Base-by-base conservation (phyloP, 306 rosid species). In the Malus sieversii region DNA sequence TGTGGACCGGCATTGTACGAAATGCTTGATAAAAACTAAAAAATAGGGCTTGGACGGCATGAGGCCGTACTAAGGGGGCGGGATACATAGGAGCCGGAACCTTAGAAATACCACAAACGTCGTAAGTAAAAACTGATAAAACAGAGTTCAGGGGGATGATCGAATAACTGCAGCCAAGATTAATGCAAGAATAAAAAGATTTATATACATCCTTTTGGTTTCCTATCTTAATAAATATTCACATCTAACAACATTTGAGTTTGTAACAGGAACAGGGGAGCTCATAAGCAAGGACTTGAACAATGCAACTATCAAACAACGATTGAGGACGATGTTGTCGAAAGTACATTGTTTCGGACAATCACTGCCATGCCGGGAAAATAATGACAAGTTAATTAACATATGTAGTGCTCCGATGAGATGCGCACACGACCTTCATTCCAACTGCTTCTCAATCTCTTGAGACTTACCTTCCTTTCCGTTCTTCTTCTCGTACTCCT, bases 401-500 rank as follows among this genome's bases (percentile, higher is more conserved):
- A 38, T 38, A 48, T 30, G 29, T 7, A 22, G 44, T 64, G 52
- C 73, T 29, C 75, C 20, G 10, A 14, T 33, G 5, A 19, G 45
- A 63, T 8, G 48, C 57, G 71, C 70, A 44, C 30, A 44, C 30
- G 42, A 48, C 76, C 77, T 75, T 83, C 81, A 70, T 63, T 14
- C 23, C 67, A 44, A 66, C 68, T 68, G 81, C 52, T 75, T 59
- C 62, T 72, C 70, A 75, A 88, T 81, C 80, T 75, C 89, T 20
- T 79, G 38, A 8, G 83, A 70, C 66, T 73, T 76, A 75, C 52
- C 70, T 22, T 25, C 19, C 79, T 84, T 91, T 61, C 89, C 95
- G 23, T 85, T 85, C 85, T 88, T 86, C 80, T 76, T 83, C 82
- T 94, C 95, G 57, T 94, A 92, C 76, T 88, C 88, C 51, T 67